Evolutionary conservation across 1,284 basidiomycete species (phyloP).

Genomic region (Sparassis latifolia): DNA sequence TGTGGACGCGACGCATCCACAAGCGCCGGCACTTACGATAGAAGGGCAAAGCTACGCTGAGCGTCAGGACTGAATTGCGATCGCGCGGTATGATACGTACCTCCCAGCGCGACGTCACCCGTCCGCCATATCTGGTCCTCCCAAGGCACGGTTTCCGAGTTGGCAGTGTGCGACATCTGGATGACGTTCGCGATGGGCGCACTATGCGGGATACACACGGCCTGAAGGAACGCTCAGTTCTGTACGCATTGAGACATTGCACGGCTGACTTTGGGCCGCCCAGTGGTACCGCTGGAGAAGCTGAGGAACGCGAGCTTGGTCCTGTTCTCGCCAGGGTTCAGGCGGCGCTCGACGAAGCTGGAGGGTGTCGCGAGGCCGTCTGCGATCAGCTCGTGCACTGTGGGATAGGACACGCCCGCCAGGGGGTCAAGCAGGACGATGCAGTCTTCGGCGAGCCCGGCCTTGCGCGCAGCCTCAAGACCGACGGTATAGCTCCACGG

Average conservation of each 20-base stretch:
- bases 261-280: constrained; percentile 62
- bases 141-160: constrained; percentile 28
- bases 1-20: too few relatives aligned
- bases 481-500: constrained; percentile 42
- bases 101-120: constrained; percentile 50
- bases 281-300: constrained; percentile 82
- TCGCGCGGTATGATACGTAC: constrained; percentile 20
- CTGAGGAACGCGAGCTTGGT: constrained; percentile 68
- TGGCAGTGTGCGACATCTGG: constrained; percentile 47
- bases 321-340: constrained; percentile 61
- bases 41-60: constrained; percentile 19
- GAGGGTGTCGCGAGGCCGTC: constrained; percentile 41
- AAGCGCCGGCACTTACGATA: constrained; percentile 14
- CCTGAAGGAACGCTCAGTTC: not conserved
- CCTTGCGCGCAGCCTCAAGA: constrained; percentile 38
- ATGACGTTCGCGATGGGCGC: constrained; percentile 51
- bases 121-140: constrained; percentile 36
- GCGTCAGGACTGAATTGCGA: not conserved
- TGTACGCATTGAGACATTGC: not conserved
- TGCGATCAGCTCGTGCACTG: constrained; percentile 50
- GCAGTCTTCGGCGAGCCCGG: constrained; percentile 41
- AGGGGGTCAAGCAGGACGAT: constrained; percentile 43
- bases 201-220: constrained; percentile 14
- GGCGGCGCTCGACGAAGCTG: constrained; percentile 42
- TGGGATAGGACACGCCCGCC: constrained; percentile 12